Conservation (phyloP, 306 rosid genomes). For the Trifolium dubium region DNA sequence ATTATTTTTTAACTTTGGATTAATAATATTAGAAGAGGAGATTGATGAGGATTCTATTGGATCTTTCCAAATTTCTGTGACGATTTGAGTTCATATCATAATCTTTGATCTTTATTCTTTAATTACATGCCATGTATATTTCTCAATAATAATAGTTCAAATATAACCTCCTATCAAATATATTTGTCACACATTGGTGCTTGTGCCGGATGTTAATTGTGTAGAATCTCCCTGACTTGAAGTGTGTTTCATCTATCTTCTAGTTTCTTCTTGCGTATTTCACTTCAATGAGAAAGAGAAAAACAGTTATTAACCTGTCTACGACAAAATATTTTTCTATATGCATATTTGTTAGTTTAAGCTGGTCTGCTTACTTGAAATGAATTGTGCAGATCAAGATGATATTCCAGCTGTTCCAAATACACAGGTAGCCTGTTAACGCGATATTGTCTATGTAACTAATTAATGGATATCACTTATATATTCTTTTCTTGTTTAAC, state of each 20-base stretch:
- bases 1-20: slow-evolving; percentile 4
- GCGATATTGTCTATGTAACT: slow-evolving; percentile 32
- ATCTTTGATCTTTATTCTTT: background rate
- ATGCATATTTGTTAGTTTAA: slow-evolving; percentile 24
- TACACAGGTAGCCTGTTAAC: slow-evolving; percentile 56
- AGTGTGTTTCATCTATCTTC: background rate
- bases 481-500: slow-evolving; percentile 19
- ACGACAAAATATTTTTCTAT: background rate
- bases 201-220: background rate
- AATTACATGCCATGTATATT: background rate
- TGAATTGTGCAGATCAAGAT: slow-evolving; percentile 67
- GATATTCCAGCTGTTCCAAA: slow-evolving; percentile 51
- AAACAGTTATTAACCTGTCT: background rate
- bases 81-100: background rate
- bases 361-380: slow-evolving; percentile 32
- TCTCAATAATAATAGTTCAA: background rate
- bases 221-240: background rate
- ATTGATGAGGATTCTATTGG: background rate
- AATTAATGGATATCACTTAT: slow-evolving; percentile 19
- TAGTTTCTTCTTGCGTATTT: slow-evolving; percentile 14
- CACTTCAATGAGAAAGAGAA: background rate
- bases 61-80: background rate
- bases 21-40: background rate
- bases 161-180: background rate
- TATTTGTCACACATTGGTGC: background rate